Conservation (phyloP, 306 rosid genomes). For the Prunus armeniaca region DNA sequence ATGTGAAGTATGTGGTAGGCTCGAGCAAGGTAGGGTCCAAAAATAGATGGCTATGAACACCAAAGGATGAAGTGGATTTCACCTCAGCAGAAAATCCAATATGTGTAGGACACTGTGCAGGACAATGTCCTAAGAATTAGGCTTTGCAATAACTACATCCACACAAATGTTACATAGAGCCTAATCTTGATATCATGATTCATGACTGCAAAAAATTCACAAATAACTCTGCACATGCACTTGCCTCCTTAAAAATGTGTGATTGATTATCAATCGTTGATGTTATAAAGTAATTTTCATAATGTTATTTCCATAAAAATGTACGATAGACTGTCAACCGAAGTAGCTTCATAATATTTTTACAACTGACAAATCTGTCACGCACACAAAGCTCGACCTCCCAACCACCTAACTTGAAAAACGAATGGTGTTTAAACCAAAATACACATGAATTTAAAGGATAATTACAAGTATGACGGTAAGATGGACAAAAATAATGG, state of each 20-base stretch:
- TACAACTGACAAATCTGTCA: no score
- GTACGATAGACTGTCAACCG: no score
- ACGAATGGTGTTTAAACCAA: no score
- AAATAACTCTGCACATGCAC: neutral
- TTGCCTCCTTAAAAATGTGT: neutral
- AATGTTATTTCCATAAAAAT: neutral
- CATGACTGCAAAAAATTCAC: neutral
- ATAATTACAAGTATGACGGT: neutral
- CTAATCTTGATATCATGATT: neutral
- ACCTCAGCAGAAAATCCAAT: neutral
- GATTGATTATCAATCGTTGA: no score
- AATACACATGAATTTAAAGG: neutral
- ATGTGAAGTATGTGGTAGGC: neutral
- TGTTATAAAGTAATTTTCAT: no score
- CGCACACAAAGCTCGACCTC: no score
- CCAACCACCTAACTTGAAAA: no score
- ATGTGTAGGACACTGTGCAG: neutral
- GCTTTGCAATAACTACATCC: conserved; percentile 8
- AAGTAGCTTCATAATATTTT: no score
- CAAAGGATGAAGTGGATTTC: conserved; percentile 10
- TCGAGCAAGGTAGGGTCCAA: conserved; percentile 4
- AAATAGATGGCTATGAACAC: neutral
- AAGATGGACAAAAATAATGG: neutral
- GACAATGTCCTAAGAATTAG: conserved; percentile 13
- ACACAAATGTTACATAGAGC: conserved; percentile 2